Evolutionary conservation across 768 basidiomycete species (phyloP).

Genomic region (Psilocybe subaeruginosa): DNA sequence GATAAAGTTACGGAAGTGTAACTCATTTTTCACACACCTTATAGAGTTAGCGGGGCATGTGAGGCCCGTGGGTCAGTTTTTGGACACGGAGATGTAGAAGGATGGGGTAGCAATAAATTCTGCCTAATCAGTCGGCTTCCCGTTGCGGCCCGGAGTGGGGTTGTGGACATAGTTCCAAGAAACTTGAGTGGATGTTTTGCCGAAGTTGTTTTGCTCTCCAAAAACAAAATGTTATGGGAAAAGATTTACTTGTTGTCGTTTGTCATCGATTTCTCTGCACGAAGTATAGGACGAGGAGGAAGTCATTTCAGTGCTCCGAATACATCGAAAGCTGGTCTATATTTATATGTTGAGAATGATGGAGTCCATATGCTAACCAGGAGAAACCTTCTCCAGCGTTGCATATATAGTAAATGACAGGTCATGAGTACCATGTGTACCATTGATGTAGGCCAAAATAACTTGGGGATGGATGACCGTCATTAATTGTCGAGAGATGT

Average conservation of each 20-base stretch:
- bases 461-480: no score
- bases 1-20: constrained; percentile 4
- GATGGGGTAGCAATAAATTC: constrained; percentile 5
- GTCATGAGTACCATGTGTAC: not conserved
- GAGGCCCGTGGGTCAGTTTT: constrained; percentile 1
- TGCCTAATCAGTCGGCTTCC: constrained; percentile 5
- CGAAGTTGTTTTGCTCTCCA: not conserved
- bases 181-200: not conserved
- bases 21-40: constrained; percentile 8
- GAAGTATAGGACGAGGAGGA: no score
- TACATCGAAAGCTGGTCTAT: not conserved
- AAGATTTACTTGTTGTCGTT: not conserved
- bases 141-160: constrained; percentile 13
- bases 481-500: no score
- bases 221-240: not conserved
- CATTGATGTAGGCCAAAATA: not conserved
- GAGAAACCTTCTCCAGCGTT: no score
- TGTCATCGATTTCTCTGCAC: no score
- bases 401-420: not conserved
- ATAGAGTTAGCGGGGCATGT: constrained; percentile 12
- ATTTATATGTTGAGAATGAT: not conserved
- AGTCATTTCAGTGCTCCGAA: no score
- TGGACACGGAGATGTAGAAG: constrained; percentile 12
- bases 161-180: not conserved
- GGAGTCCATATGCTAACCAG: not conserved